A percentile compares a stretch with the other conserved stretches of the same genome.
These are phyloP conservation scores for Hirsutella rhossiliensis DNA, from an alignment of 2,329 filamentous ascomycete genomes.

Conservation along the genomic window DNA sequence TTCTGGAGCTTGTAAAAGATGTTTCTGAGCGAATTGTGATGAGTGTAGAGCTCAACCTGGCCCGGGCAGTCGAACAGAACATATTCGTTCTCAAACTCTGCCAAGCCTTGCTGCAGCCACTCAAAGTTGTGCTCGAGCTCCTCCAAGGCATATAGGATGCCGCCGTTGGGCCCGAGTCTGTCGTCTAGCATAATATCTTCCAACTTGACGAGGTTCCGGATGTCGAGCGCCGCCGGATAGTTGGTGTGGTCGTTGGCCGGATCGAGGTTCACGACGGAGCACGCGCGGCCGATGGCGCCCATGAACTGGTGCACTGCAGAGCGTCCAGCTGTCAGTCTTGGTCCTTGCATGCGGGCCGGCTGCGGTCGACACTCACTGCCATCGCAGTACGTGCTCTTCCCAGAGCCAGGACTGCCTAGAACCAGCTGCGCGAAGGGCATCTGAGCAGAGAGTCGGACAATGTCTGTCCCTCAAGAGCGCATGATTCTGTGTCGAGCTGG, in stretches of 20 bases:
- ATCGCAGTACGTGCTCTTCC: conserved; percentile 97
- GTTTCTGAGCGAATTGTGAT: conserved; percentile 82
- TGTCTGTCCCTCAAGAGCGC: conserved; percentile 10
- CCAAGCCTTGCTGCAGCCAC: conserved; percentile 76
- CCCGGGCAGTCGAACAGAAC: conserved; percentile 93
- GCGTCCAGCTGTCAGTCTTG: neutral
- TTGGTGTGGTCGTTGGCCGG: conserved; percentile 89
- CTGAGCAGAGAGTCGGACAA: conserved; percentile 5
- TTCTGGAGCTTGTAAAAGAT: conserved; percentile 89
- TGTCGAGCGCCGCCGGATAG: conserved; percentile 83
- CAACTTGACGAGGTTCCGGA: conserved; percentile 75
- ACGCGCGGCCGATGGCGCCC: conserved; percentile 86
- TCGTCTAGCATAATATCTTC: conserved; percentile 95
- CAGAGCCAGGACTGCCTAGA: conserved; percentile 86
- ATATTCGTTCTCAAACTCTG: conserved; percentile 78
- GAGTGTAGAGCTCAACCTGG: conserved; percentile 93
- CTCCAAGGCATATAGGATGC: conserved; percentile 84
- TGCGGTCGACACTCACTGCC: conserved; percentile 50
- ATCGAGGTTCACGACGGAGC: conserved; percentile 91
- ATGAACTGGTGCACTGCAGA: conserved; percentile 84
- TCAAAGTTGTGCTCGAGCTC: conserved; percentile 90
- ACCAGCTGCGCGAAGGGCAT: conserved; percentile 67
- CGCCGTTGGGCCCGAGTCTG: conserved; percentile 82
- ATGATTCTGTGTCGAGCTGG: conserved; percentile 5
- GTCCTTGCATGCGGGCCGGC: neutral